A percentile compares a stretch with the other conserved stretches of the same genome.
phyloP scores from a whole-genome alignment of 2,329 filamentous ascomycete genomes.

The Neonectria neomacrospora region DNA sequence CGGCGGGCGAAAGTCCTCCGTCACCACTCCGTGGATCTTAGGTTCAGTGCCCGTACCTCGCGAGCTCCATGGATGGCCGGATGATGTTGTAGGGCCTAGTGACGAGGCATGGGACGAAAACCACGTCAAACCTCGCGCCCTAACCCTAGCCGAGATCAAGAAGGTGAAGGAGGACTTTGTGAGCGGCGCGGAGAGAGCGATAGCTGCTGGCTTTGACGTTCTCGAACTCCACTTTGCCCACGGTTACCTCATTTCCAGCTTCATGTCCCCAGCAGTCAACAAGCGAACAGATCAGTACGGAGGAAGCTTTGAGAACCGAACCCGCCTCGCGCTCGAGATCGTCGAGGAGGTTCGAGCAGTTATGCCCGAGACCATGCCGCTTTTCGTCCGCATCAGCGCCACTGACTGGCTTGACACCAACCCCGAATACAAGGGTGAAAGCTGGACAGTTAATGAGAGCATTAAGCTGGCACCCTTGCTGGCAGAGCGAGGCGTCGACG shows the following conservation, averaged over 20 bases:
- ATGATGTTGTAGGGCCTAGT: slow-evolving; percentile 60
- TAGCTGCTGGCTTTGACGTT: slow-evolving; percentile 74
- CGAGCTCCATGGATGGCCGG: slow-evolving; percentile 63
- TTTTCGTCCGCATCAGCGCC: slow-evolving; percentile 79
- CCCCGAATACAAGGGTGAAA: slow-evolving; percentile 62
- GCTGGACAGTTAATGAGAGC: slow-evolving; percentile 75
- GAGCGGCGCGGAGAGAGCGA: slow-evolving; percentile 62
- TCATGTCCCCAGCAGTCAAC: slow-evolving; percentile 77
- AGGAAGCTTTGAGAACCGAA: slow-evolving; percentile 77
- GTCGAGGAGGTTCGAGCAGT: slow-evolving; percentile 69
- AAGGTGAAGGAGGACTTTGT: slow-evolving; percentile 70
- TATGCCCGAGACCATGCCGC: slow-evolving; percentile 75
- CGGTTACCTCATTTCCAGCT: slow-evolving; percentile 78
- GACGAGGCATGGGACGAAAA: slow-evolving; percentile 65
- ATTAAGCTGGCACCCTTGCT: slow-evolving; percentile 71
- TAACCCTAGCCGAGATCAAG: slow-evolving; percentile 74
- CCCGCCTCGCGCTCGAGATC: slow-evolving; percentile 73
- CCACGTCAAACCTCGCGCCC: slow-evolving; percentile 69
- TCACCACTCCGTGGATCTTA: slow-evolving; percentile 66
- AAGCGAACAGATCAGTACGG: slow-evolving; percentile 75
- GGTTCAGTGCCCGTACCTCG: slow-evolving; percentile 56
- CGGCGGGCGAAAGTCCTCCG: slow-evolving; percentile 69
- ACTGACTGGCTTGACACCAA: slow-evolving; percentile 79
- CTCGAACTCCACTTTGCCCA: slow-evolving; percentile 82
- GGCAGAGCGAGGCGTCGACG: slow-evolving; percentile 74